Evolutionary conservation across 73 alveolate genomes (phyloP).

Genomic region (Stentor roeselii): DNA sequence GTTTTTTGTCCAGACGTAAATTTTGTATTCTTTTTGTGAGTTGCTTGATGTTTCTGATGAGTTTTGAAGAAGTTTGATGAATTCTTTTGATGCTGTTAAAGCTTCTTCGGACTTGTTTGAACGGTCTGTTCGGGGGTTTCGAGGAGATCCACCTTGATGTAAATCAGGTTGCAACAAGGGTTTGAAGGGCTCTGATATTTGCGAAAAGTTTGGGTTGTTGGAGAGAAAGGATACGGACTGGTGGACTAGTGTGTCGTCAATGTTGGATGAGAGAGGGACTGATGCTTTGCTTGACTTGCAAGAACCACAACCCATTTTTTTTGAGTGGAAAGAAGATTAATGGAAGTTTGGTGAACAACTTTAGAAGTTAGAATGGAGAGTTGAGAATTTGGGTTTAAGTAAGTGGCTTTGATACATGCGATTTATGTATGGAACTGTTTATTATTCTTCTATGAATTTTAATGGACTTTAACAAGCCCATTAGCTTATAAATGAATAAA

Average conservation of each 20-base stretch:
- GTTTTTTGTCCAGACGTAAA: neutral
- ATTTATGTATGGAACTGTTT: no score
- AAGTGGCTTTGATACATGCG: no score
- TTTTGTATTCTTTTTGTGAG: neutral
- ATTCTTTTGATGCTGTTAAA: neutral
- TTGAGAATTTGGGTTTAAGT: no score
- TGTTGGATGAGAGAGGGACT: neutral
- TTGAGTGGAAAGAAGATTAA: neutral
- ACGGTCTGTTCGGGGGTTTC: neutral
- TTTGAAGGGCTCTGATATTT: neutral
- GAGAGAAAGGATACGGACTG: neutral
- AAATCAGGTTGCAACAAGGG: neutral
- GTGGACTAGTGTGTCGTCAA: neutral
- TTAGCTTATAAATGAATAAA: no score
- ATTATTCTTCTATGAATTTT: no score
- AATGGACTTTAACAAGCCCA: no score
- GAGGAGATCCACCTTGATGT: neutral
- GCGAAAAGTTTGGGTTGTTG: neutral
- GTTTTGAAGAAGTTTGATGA: neutral
- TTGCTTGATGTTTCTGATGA: neutral
- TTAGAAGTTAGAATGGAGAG: neutral
- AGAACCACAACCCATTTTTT: neutral
- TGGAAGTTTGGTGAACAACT: neutral
- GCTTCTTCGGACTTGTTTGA: neutral
- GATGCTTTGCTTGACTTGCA: neutral